These are phyloP conservation scores for Solanum microdontum DNA, from an alignment of 257 asterid genomes.

Conservation along the genomic window DNA sequence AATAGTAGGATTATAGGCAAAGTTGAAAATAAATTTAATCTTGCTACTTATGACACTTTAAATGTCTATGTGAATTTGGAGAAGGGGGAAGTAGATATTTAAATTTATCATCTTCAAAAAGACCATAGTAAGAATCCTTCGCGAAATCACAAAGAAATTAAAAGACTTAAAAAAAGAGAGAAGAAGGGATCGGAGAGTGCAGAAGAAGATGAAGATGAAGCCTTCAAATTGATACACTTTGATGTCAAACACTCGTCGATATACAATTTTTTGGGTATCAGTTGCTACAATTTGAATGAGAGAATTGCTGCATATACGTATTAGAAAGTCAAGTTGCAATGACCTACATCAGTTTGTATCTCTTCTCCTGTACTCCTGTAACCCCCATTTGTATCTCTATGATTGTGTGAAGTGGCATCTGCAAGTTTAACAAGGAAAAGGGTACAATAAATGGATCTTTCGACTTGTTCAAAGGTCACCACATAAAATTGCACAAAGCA, in stretches of 20 bases:
- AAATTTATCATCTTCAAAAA: not conserved
- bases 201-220: not conserved
- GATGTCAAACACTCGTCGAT: not conserved
- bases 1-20: not conserved
- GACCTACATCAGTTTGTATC: slow-evolving; percentile 79
- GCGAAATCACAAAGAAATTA: not conserved
- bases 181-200: not conserved
- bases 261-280: not conserved
- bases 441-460: not conserved
- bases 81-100: not conserved
- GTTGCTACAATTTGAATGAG: not conserved
- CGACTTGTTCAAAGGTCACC: not conserved
- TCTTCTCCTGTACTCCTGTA: slow-evolving; percentile 93
- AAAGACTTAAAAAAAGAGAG: not conserved
- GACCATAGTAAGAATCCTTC: not conserved
- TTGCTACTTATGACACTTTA: not conserved
- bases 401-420: slow-evolving; percentile 95
- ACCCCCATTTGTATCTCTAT: slow-evolving; percentile 99
- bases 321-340: not conserved
- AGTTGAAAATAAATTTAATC: not conserved
- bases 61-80: slow-evolving; percentile 1
- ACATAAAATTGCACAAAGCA: not conserved
- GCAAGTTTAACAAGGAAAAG: slow-evolving; percentile 10
- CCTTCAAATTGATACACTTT: not conserved
- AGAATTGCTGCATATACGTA: not conserved